Evolutionary conservation across 1,139 yeast genomes (phyloP).

Genomic region (Zygosaccharomyces pseudobailii): DNA sequence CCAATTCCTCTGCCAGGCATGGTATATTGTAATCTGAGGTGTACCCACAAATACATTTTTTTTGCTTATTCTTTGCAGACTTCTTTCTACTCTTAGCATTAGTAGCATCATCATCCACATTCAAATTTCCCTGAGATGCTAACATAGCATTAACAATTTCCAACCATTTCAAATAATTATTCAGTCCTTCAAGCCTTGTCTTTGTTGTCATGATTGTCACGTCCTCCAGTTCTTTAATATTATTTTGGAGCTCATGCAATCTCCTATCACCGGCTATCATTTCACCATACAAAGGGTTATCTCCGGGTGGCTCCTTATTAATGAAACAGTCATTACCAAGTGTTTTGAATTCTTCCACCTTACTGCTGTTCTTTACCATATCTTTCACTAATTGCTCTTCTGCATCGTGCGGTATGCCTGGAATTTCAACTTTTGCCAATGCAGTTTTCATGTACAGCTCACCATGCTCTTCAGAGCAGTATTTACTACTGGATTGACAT

Average conservation of each 20-base stretch:
- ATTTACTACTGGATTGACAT: conserved; percentile 53
- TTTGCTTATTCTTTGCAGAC: conserved; percentile 12
- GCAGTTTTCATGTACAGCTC: conserved; percentile 44
- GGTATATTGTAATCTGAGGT: conserved; percentile 12
- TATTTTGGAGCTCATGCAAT: conserved; percentile 16
- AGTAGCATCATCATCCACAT: conserved; percentile 19
- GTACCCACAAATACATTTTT: conserved; percentile 30
- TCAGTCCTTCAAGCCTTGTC: conserved; percentile 16
- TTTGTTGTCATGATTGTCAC: conserved; percentile 19
- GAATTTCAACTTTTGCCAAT: conserved; percentile 23
- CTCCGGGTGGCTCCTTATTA: conserved; percentile 26
- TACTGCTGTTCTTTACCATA: conserved; percentile 23
- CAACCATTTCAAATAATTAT: conserved; percentile 30
- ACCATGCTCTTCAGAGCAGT: conserved; percentile 76
- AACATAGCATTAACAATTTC: conserved; percentile 24
- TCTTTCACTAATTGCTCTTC: conserved; percentile 17
- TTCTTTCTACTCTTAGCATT: conserved; percentile 12
- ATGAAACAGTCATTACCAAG: conserved; percentile 23
- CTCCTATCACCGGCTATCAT: conserved; percentile 31
- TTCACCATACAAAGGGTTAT: conserved; percentile 37
- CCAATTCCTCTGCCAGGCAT: conserved; percentile 21
- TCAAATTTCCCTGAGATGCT: conserved; percentile 12
- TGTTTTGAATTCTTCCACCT: conserved; percentile 27
- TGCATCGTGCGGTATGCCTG: conserved; percentile 15
- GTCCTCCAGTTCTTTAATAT: conserved; percentile 18